phyloP scores from a whole-genome alignment of 148 eudicot genomes.

The Camellia japonica region DNA sequence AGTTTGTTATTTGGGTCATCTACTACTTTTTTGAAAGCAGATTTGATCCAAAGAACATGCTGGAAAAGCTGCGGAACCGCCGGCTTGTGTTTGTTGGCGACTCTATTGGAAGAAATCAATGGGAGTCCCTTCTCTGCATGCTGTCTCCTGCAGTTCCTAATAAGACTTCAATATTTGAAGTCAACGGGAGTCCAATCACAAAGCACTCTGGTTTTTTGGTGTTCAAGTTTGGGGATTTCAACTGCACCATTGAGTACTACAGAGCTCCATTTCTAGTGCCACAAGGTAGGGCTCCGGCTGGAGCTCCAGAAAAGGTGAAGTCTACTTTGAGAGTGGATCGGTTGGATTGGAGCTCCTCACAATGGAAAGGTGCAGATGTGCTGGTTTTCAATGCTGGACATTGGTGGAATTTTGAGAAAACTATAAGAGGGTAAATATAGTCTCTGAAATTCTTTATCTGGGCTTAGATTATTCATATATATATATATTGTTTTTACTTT shows the following conservation, averaged over 20 bases:
- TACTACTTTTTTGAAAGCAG: slow-evolving; percentile 30
- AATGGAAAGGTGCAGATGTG: slow-evolving; percentile 79
- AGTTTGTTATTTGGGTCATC: background rate
- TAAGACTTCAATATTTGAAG: slow-evolving; percentile 79
- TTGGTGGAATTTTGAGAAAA: slow-evolving; percentile 90
- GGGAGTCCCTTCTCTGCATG: slow-evolving; percentile 94
- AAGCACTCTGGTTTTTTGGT: slow-evolving; percentile 70
- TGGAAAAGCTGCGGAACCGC: slow-evolving; percentile 68
- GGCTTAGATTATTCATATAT: background rate
- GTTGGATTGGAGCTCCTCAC: slow-evolving; percentile 62
- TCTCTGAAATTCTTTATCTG: slow-evolving; percentile 8
- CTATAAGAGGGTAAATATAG: slow-evolving; percentile 47
- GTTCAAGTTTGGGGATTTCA: slow-evolving; percentile 57
- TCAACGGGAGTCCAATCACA: slow-evolving; percentile 74
- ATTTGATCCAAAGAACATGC: slow-evolving; percentile 68
- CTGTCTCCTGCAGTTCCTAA: slow-evolving; percentile 63
- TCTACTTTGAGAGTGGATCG: slow-evolving; percentile 61
- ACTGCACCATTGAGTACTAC: slow-evolving; percentile 87
- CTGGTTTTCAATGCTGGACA: slow-evolving; percentile 79
- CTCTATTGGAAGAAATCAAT: slow-evolving; percentile 93
- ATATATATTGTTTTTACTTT: background rate
- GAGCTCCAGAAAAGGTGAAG: slow-evolving; percentile 48
- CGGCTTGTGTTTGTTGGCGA: slow-evolving; percentile 85
- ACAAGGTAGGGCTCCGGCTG: slow-evolving; percentile 54
- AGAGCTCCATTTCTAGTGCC: slow-evolving; percentile 78